A percentile compares a stretch with the other conserved stretches of the same genome.
phyloP scores from a whole-genome alignment of 148 eudicot genomes.

The Vaccinium darrowii region DNA sequence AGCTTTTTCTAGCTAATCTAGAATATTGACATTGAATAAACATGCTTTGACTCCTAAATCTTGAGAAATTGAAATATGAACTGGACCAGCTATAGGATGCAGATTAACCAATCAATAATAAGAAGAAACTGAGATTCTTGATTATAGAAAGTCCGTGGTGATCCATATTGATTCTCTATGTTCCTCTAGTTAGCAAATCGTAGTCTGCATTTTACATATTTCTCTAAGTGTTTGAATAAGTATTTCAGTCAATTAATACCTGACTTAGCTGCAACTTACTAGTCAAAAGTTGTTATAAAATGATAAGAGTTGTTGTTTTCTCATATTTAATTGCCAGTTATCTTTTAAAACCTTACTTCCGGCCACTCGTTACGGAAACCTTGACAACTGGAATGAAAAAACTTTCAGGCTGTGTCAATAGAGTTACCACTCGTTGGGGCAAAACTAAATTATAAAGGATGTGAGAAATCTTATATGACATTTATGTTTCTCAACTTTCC shows the following conservation, averaged over 20 bases:
- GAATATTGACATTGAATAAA: not conserved
- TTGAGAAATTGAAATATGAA: not conserved
- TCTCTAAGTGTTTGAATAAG: not conserved
- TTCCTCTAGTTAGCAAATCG: not conserved
- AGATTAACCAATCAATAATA: not conserved
- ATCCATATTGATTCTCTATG: not conserved
- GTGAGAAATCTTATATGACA: not conserved
- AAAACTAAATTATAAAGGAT: not conserved
- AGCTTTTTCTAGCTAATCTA: not conserved
- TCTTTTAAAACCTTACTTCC: not conserved
- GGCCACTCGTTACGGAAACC: not conserved
- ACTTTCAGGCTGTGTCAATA: not conserved
- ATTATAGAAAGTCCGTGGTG: not conserved
- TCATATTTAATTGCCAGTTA: not conserved
- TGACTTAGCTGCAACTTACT: not conserved
- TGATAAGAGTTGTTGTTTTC: too few relatives aligned
- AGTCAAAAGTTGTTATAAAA: not conserved
- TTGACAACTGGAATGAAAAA: not conserved
- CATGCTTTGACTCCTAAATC: not conserved
- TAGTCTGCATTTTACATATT: not conserved
- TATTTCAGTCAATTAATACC: not conserved
- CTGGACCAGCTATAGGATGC: not conserved
- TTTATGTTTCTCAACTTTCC: not conserved
- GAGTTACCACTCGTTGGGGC: not conserved
- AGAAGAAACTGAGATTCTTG: not conserved